Base-by-base conservation (phyloP, 2,329 filamentous ascomycete species). In the Tolypocladium tundrense region DNA sequence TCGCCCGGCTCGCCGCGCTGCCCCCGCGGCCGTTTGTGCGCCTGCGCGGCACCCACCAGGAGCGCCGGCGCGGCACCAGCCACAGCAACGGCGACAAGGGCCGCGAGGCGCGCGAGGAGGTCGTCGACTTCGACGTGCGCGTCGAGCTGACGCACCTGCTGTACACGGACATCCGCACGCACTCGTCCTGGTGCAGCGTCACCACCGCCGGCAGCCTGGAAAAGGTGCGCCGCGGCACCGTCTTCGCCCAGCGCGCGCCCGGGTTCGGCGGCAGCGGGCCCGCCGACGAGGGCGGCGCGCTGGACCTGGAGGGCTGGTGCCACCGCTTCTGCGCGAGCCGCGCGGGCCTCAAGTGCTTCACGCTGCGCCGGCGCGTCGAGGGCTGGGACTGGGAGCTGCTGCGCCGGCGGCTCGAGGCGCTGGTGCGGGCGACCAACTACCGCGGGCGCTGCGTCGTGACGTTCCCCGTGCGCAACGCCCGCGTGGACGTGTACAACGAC, bases 381-480 rank as follows among this genome's bases (percentile, higher is more conserved):
- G 87, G 87, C 27, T 81, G 88, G 68, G 82, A 91, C 66, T 75
- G 79, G 57, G 74, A 76, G 1, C 69, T 72, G 51, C 70, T 91
- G 24, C 73, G 75, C 50, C 66, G 72, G 19, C 75, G 80, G 8
- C 70, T 91, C 24, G 75, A 79, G 58, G 72, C 68, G n/a, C 70
- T 88, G 2, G 79, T 90, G 21, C 76, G 80, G 39, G 74, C 77
- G 21, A 89, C 87, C 4, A 84, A 86, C 67, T 92, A 91, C 72
- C 80, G 81, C 33, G 88, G 88, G 8, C 72, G 78, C 56, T 69
- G 88, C 27, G 61, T 70, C 19, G 77, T 91, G 56, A 71, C 73
- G 0, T 87, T 91, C 64, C 84, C 84, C 0, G 73, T 81, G 13
- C 77, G 79, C 39, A 77, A 86, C 62, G 72, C 73, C 16, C 74